Conservation (phyloP, 2,329 filamentous ascomycete genomes). For the Zasmidium angulare region DNA sequence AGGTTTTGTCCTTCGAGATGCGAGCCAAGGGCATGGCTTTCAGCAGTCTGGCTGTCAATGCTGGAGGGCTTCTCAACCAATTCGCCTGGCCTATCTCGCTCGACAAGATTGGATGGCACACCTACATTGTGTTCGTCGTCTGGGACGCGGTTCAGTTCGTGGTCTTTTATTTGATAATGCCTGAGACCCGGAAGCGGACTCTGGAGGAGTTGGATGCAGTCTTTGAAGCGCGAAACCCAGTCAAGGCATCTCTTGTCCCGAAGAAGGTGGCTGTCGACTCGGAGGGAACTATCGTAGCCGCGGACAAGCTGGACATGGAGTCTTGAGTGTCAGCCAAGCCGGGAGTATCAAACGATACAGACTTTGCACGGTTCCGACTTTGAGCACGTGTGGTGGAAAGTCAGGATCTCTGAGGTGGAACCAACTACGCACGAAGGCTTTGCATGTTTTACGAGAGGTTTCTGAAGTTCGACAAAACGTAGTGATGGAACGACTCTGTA, state of each 20-base stretch:
- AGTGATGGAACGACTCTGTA: too few species aligned
- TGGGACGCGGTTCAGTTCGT: constrained; percentile 36
- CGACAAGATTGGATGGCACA: constrained; percentile 28
- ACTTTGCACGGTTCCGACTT: too few species aligned
- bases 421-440: too few species aligned
- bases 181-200: constrained; percentile 43
- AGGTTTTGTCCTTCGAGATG: constrained; percentile 51
- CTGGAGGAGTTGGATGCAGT: constrained; percentile 49
- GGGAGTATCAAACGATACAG: too few species aligned
- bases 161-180: constrained; percentile 38
- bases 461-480: too few species aligned
- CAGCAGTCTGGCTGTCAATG: constrained; percentile 44
- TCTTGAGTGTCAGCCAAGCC: constrained; percentile 9
- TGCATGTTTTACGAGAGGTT: too few species aligned
- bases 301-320: constrained; percentile 13
- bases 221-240: constrained; percentile 42
- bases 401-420: too few species aligned
- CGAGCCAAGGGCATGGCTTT: constrained; percentile 47
- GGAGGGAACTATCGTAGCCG: constrained; percentile 25
- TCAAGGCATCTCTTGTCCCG: constrained; percentile 34
- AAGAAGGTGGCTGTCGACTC: constrained; percentile 28
- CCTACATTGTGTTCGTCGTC: constrained; percentile 31
- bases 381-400: too few species aligned
- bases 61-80: constrained; percentile 44
- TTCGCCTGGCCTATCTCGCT: constrained; percentile 35